Percentiles rank a stretch among this genome's conserved stretches.
Conservation (phyloP, 345 rosid species). For the Arabis alpina region DNA sequence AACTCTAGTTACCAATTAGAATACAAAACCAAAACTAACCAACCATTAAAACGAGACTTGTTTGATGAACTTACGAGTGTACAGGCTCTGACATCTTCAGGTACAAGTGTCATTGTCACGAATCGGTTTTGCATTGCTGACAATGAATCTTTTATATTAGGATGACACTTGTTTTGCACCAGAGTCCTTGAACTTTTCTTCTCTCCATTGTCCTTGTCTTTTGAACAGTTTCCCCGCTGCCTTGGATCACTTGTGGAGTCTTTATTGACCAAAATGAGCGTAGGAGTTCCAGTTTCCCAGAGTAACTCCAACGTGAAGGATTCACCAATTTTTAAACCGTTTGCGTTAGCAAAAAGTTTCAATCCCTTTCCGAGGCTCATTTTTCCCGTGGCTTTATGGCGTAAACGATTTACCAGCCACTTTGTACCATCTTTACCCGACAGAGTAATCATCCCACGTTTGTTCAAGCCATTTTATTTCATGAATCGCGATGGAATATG, state of each 20-base stretch:
- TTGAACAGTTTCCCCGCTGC: background rate
- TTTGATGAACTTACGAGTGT: background rate
- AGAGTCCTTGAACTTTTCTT: background rate
- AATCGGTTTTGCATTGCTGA: background rate
- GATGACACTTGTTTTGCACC: too few species aligned
- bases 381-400: background rate
- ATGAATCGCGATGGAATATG: background rate
- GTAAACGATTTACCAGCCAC: background rate
- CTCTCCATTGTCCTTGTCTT: background rate
- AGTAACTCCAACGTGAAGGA: background rate
- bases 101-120: background rate
- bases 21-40: background rate
- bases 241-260: background rate
- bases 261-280: background rate
- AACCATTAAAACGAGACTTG: background rate
- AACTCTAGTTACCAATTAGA: background rate
- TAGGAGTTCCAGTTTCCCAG: background rate
- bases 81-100: too few species aligned
- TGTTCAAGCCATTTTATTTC: background rate
- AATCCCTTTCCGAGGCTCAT: background rate
- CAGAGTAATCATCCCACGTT: background rate
- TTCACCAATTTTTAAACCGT: background rate
- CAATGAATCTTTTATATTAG: background rate
- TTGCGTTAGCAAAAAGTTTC: background rate
- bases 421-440: constrained; percentile 7